These are phyloP conservation scores for Sechiopsis laciniata DNA, from an alignment of 306 rosid genomes.

Conservation along the genomic window DNA sequence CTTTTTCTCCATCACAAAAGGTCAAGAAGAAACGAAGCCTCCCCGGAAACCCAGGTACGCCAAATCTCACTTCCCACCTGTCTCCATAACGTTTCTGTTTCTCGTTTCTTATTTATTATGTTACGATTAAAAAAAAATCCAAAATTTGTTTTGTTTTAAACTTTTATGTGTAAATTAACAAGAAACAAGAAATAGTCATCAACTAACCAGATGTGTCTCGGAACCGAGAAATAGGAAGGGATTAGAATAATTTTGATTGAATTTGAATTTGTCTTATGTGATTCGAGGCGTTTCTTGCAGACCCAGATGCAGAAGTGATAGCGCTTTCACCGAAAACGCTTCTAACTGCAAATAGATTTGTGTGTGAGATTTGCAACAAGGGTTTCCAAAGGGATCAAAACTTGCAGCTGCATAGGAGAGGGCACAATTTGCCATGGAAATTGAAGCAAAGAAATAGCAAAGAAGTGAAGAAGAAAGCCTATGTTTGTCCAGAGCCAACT, in stretches of 20 bases:
- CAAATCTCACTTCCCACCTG: too few species aligned
- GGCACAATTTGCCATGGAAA: constrained; percentile 75
- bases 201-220: neutral
- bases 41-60: constrained; percentile 82
- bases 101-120: neutral
- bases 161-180: neutral
- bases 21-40: constrained; percentile 75
- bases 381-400: constrained; percentile 76
- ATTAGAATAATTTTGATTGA: too few species aligned
- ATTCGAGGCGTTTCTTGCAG: neutral
- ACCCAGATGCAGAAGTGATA: constrained; percentile 58
- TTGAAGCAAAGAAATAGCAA: constrained; percentile 75
- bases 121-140: neutral
- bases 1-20: constrained; percentile 41
- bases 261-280: too few species aligned
- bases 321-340: constrained; percentile 65
- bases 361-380: constrained; percentile 76
- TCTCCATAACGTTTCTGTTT: neutral
- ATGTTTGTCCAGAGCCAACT: constrained; percentile 89
- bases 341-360: constrained; percentile 56
- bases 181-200: neutral
- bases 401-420: constrained; percentile 71
- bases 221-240: too few species aligned
- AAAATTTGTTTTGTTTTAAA: neutral
- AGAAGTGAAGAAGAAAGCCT: constrained; percentile 74